Base-by-base conservation (phyloP, 495 filamentous ascomycete genomes). In the Barbatosphaeria neglecta region DNA sequence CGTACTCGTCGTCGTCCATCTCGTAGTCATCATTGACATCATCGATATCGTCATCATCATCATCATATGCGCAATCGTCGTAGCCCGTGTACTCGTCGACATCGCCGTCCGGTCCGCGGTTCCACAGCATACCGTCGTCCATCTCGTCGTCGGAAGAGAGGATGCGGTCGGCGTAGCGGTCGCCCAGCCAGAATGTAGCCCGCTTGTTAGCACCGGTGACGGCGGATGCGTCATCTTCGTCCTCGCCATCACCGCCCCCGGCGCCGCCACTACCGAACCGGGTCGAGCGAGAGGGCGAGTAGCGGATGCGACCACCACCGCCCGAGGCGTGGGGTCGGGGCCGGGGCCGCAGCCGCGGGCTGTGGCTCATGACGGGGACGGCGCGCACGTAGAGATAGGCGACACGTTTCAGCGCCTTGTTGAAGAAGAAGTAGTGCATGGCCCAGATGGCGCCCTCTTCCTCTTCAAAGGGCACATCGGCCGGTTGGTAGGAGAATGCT, bases 391-490 rank as follows among this genome's bases (percentile, higher is more conserved):
- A 92, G 25, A 98, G 65, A 61, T 97, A 97, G 55, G 86, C 90
- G 18, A 98, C 90, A n/a, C 92, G 77, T 69, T 97, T 98, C 55
- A 78, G 75, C 18, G 77, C 68, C 52, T 90, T 94, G 70, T 92
- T 95, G 76, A 95, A 97, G 65, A 97, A 94, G 71, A 98, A 94
- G 63, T 93, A 95, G 61, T 96, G 86, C 47, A 87, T 69, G 50
- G 86, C 90, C 93, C 93, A 98, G 35, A 97, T 86, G 4, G 90
- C 83, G 42, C 85, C 82, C 55, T 93, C 86, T 49, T 95, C 92
- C 20, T 86, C 88, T 47, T 88, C 86, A 47, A 90, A 90, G 11
- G 81, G 79, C 33, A 87, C 85, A 48, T 95, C 87, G 18, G 83
- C 77, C 0, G 92, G 92, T 22, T 81, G 74, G 65, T 93, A 97